Conservation (phyloP, 2,329 filamentous ascomycete species). For the Monosporascus cannonballus region DNA sequence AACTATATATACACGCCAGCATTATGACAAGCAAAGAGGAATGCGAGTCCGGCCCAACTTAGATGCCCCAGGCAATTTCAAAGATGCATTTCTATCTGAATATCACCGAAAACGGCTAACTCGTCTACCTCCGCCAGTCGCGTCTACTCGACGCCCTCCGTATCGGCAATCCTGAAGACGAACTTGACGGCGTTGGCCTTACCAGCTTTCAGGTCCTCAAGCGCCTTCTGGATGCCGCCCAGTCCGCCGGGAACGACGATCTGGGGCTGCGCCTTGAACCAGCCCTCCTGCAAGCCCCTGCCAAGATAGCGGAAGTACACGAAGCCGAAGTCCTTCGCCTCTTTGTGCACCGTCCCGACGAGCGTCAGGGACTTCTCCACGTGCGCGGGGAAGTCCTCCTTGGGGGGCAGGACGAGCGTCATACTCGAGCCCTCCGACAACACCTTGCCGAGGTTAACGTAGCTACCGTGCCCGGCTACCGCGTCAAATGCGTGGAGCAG, state of each 20-base stretch:
- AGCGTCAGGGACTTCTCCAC: conserved; percentile 11
- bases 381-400: conserved; percentile 23
- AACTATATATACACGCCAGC: too few relatives aligned
- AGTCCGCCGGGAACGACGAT: conserved; percentile 28
- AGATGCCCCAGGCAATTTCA: neutral
- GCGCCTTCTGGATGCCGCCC: conserved; percentile 28
- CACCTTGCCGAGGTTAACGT: conserved; percentile 37
- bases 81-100: neutral
- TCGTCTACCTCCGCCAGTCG: neutral
- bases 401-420: conserved; percentile 30
- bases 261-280: conserved; percentile 34
- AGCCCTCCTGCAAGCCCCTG: conserved; percentile 29
- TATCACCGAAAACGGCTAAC: neutral
- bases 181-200: conserved; percentile 39
- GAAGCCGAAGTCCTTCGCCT: conserved; percentile 20
- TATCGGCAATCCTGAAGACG: conserved; percentile 30
- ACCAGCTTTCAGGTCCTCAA: conserved; percentile 27
- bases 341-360: conserved; percentile 16
- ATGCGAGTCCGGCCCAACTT: neutral
- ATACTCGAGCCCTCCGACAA: conserved; percentile 32
- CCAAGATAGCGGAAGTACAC: conserved; percentile 32
- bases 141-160: conserved; percentile 13
- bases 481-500: conserved; percentile 52
- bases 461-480: conserved; percentile 45
- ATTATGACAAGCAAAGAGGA: too few relatives aligned